These are phyloP conservation scores for Casuarina equisetifolia DNA, from an alignment of 306 rosid genomes.

Conservation along the genomic window DNA sequence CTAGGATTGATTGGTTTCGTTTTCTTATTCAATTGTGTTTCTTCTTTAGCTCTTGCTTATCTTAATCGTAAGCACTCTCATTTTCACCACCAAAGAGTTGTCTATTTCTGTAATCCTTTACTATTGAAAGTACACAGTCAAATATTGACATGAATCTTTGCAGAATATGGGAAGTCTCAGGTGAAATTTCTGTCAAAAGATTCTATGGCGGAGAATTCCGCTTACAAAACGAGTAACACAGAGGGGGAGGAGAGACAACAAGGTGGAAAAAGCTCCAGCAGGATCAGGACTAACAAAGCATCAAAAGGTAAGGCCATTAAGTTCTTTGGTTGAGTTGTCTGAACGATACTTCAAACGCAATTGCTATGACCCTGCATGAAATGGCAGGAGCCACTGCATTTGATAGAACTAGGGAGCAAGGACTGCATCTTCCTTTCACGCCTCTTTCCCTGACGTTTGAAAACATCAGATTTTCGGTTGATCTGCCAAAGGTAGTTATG, in stretches of 20 bases:
- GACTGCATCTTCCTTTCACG: slow-evolving; percentile 55
- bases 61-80: slow-evolving; percentile 39
- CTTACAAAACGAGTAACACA: not conserved
- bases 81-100: not conserved
- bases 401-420: slow-evolving; percentile 18
- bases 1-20: slow-evolving; percentile 35
- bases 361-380: slow-evolving; percentile 10
- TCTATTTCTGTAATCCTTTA: not conserved
- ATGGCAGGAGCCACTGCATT: slow-evolving; percentile 1
- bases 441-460: slow-evolving; percentile 44
- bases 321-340: not conserved
- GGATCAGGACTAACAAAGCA: not conserved
- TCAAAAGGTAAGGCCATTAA: slow-evolving; percentile 8
- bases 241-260: not conserved
- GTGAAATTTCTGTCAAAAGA: slow-evolving; percentile 13
- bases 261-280: slow-evolving; percentile 7
- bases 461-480: slow-evolving; percentile 45
- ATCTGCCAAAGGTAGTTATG: slow-evolving; percentile 44
- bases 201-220: not conserved
- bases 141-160: slow-evolving; percentile 22
- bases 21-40: slow-evolving; percentile 29
- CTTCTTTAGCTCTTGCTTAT: slow-evolving; percentile 28
- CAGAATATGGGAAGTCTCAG: slow-evolving; percentile 27
- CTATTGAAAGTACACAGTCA: not conserved
- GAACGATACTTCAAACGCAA: not conserved